Percentiles rank a stretch among this genome's conserved stretches.
These are phyloP conservation scores for Tuber aestivum DNA, from an alignment of 495 filamentous ascomycete species.

Conservation along the genomic window DNA sequence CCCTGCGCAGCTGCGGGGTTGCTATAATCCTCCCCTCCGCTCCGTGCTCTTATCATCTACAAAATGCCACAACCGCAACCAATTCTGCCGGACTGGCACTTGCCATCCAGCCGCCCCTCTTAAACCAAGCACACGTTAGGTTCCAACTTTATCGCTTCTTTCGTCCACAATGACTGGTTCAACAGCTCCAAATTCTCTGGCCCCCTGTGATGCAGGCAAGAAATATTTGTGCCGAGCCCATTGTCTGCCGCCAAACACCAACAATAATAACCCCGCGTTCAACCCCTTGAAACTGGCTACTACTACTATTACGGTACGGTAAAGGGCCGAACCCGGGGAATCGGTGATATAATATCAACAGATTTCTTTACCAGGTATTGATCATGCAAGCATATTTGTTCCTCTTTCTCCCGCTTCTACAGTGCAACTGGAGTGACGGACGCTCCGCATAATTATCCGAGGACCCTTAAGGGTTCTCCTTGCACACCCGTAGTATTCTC, in stretches of 20 bases:
- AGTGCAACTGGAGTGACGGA: not conserved
- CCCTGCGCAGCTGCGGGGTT: not conserved
- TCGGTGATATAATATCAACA: conserved; percentile 30
- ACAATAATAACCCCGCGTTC: not conserved
- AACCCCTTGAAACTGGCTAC: conserved; percentile 15
- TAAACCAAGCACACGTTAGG: not conserved
- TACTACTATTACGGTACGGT: conserved; percentile 32
- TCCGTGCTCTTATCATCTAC: not conserved
- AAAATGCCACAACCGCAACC: not conserved
- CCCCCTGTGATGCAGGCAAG: not conserved
- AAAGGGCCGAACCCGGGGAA: conserved; percentile 28
- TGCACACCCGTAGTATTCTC: conserved; percentile 15
- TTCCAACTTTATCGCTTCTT: conserved; percentile 12
- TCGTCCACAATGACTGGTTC: not conserved
- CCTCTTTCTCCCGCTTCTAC: conserved; percentile 17
- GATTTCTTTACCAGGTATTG: conserved; percentile 25
- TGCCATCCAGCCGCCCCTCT: not conserved
- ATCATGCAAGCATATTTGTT: conserved; percentile 26
- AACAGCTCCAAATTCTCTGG: not conserved
- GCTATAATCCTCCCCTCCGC: not conserved
- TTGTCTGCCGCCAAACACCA: not conserved
- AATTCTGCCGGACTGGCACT: not conserved
- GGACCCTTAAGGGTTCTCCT: not conserved
- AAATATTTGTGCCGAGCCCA: not conserved
- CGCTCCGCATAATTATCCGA: not conserved